Base-by-base conservation (phyloP, 306 rosid genomes). In the Prinsepia uniflora region DNA sequence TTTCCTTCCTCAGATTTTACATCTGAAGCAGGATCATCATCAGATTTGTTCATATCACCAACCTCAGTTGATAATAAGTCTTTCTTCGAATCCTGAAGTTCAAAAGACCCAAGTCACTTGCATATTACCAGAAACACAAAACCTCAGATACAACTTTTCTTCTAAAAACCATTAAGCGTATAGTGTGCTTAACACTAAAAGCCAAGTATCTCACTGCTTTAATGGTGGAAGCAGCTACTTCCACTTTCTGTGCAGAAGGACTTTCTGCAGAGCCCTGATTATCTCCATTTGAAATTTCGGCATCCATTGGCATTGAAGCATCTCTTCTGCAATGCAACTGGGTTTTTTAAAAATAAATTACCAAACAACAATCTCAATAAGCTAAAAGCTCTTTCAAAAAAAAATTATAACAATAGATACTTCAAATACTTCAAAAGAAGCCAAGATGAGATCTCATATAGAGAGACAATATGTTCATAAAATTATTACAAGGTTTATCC, bases 301-400 rank as follows among this genome's bases (percentile, higher is more conserved):
- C 83, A 73, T 72, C 88, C 43, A 76, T 65, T 48, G 91, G 72
- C 43, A 76, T 65, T 48, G 91, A 72, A 68, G 59, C 86, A 78
- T 87, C 96, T 75, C 84, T 83, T 86, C 99, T 95, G 96, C 81
- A 76, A 50, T 44, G 73, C 70, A 76, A 75, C 72, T 65, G 76
- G 82, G 77, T 77, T 18, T 55, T 39, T 54, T 39, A 72, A 34
- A 17, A 43, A 76, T 65, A 75, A 76, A 73, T 72, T 68, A 61
- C 76, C 82, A 79, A 81, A 78, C 43, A 39, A 73, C 50, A 82
- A 63, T 65, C 44, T 64, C 66, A 68, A 48, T 5, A 12, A 30
- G 59, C 41, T 65, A 36, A 48, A 67, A 49, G 44, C 24, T n/a
- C 24, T 43, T 6, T 48, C 11, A 46, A 34, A 5, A 17, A 9